Base-by-base conservation (phyloP, 805 yeast genomes). In the Lipomyces sp. region DNA sequence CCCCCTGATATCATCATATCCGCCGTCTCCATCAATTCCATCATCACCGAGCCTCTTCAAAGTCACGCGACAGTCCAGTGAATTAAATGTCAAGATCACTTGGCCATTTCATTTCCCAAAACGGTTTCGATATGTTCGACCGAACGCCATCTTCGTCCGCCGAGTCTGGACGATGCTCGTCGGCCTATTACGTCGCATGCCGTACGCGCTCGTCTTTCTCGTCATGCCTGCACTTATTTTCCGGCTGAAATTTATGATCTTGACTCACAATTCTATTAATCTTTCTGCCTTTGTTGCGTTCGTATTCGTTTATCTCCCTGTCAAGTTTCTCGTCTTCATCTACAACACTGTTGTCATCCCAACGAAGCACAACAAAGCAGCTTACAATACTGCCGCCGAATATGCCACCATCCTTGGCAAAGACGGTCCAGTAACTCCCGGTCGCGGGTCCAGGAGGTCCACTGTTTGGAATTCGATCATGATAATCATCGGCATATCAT, bases 231-330 rank as follows among this genome's bases (percentile, higher is more conserved):
- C 65, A 8, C 50, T 64, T 4, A 15, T 58, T 10, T 64, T 66
- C 53, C 45, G 67, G n/a, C 18, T 61, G 29, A n/a, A 57, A 34
- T 64, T 60, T 54, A 35, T 50, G 42, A 66, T 66, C 30, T 13
- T 66, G 53, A 64, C 70, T 7, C 67, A 66, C 55, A 66, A 66
- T 33, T 66, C 70, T 1, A 3, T 64, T 33, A 24, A 50, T 24
- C 65, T 66, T 30, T 57, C 67, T 11, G 33, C 53, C 32, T 64
- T 64, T 39, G 61, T 54, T 5, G 67, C 65, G 6, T 34, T 53
- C 11, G 37, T 66, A 18, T 64, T 60, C 50, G 58, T 66, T n/a
- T 66, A 59, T 45, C 11, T 66, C 11, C 70, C 70, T 4, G 53
- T 15, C 30, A 61, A 57, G 45, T 35, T 66, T 6, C 48, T 64